Base-by-base conservation (phyloP, 1,139 yeast species). In the Candida albicans region DNA sequence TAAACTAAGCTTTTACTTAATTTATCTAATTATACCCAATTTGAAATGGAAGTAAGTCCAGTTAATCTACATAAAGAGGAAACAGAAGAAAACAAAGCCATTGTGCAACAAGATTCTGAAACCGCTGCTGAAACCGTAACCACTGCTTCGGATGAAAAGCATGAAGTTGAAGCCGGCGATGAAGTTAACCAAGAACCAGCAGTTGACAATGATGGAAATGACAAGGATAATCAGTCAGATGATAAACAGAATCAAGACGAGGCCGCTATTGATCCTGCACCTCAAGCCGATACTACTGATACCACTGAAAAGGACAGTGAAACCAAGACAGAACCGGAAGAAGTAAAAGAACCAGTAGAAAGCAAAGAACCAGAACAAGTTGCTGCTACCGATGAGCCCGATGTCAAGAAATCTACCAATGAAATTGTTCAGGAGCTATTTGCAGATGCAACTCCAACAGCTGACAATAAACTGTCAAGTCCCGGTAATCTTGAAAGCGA, bases 331-430 rank as follows among this genome's bases (percentile, higher is more conserved):
- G 38, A 18, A 13, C 28, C 39, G 18, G 40, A 35, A 25, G 49
- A 36, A 8, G 42, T 33, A 33, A 29, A 26, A 12, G 37, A 29
- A 35, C 40, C 39, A 41, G 33, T 34, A 29, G 35, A 39, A 34
- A 12, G 30, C 30, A 36, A 10, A 31, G 26, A n/a, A 29, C 5
- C 33, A 37, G 18, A 38, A 28, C 13, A 18, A 39, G 56, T 49
- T 4, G 58, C 47, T 9, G 61, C 56, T 14, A 61, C 53, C 13
- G 58, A 61, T 43, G 63, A 58, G 36, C 64, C 64, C 9, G 62
- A 56, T 44, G 31, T n/a, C 15, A 31, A 37, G 26, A 14, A 27
- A 22, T n/a, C 30, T 24, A 11, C 37, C 9, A 40, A 26, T 34
- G 32, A 38, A 25, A 30, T 22, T 12, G 28, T 29, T 11, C 26